Evolutionary conservation across 169 alveolate species (phyloP).

Genomic region (Plasmodium berghei): DNA sequence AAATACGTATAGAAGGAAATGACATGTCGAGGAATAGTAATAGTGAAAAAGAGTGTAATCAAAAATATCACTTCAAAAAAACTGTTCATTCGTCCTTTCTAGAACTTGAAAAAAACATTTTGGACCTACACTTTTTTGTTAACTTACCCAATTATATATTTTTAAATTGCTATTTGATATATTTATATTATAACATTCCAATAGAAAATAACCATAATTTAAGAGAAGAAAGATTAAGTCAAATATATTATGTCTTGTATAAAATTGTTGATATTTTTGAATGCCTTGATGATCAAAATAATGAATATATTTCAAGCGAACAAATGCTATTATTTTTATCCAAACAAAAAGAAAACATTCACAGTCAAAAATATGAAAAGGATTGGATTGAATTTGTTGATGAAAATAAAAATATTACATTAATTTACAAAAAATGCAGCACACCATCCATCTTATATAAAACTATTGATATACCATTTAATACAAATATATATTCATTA

Average conservation of each 20-base stretch:
- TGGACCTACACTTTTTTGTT: conserved; percentile 37
- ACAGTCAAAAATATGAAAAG: not conserved
- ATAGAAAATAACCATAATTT: not conserved
- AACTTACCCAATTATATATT: conserved; percentile 43
- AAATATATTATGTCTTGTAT: not conserved
- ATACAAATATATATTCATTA: conserved; percentile 35
- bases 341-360: not conserved
- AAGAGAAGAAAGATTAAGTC: conserved; percentile 5
- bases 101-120: conserved; percentile 17
- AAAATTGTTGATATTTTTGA: conserved; percentile 24
- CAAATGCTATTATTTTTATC: not conserved
- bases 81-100: not conserved
- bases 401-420: conserved; percentile 12
- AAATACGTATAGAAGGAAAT: too few species aligned
- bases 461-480: conserved; percentile 13
- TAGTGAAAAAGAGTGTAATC: not conserved
- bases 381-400: conserved; percentile 6
- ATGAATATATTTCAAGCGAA: not conserved
- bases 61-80: not conserved
- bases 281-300: not conserved
- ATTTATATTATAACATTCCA: conserved; percentile 14
- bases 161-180: conserved; percentile 34
- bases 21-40: too few species aligned
- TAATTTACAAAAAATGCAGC: conserved; percentile 12
- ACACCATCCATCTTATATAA: conserved; percentile 5